Evolutionary conservation across 2,329 filamentous ascomycete genomes (phyloP).

Genomic region (Camillea tinctor): DNA sequence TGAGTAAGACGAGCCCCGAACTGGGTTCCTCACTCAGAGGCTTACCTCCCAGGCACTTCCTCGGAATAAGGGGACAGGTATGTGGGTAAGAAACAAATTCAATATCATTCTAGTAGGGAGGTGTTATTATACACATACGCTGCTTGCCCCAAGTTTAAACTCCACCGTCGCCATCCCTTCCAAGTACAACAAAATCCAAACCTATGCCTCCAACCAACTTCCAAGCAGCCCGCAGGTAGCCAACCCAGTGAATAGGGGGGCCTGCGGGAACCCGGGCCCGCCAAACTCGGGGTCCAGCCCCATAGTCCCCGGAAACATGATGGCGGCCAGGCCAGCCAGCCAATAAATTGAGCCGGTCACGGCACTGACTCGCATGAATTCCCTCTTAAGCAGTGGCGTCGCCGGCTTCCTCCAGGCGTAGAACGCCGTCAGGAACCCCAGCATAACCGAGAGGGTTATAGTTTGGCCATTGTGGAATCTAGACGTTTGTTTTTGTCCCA

Average conservation of each 20-base stretch:
- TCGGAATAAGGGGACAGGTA: not conserved
- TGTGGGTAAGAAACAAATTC: not conserved
- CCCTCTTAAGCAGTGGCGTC: slow-evolving; percentile 25
- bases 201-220: slow-evolving; percentile 18
- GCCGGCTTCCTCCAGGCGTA: slow-evolving; percentile 36
- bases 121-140: not conserved
- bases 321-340: slow-evolving; percentile 38
- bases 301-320: slow-evolving; percentile 38
- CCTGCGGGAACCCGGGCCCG: slow-evolving; percentile 42
- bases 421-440: slow-evolving; percentile 40
- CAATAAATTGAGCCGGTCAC: slow-evolving; percentile 43
- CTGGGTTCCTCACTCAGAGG: no score
- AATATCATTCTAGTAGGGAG: not conserved
- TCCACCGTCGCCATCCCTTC: no score
- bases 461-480: slow-evolving; percentile 43
- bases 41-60: no score
- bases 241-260: slow-evolving; percentile 30
- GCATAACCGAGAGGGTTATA: slow-evolving; percentile 39
- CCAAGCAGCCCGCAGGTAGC: slow-evolving; percentile 20
- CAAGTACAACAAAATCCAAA: not conserved
- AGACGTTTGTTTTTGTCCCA: not conserved
- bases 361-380: slow-evolving; percentile 34
- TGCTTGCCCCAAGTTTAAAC: no score
- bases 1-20: slow-evolving; percentile 36
- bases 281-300: slow-evolving; percentile 45